Base-by-base conservation (phyloP, 75 land plant genomes). In the Pseudotsuga menziesii region DNA sequence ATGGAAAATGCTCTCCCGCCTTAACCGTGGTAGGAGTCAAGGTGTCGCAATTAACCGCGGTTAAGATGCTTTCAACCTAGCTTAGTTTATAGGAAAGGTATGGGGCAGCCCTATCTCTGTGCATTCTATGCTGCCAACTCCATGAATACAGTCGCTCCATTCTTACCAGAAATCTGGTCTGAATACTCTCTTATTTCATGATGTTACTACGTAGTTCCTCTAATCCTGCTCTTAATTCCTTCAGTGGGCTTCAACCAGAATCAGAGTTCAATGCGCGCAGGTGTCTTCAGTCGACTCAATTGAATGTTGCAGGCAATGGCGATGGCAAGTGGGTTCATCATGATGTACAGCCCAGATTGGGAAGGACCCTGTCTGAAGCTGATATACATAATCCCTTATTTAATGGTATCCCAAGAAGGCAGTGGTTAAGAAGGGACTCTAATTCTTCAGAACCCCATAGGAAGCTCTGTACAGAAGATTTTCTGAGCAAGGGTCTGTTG, bases 151-250 rank as follows among this genome's bases (percentile, higher is more conserved):
- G 44, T n/a, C n/a, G n/a, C n/a, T n/a, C n/a, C n/a, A n/a, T n/a
- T n/a, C n/a, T n/a, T n/a, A n/a, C n/a, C n/a, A n/a, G n/a, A n/a
- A n/a, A n/a, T n/a, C n/a, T n/a, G n/a, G n/a, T n/a, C n/a, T n/a
- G n/a, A n/a, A n/a, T n/a, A n/a, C n/a, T n/a, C n/a, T n/a, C n/a
- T n/a, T 3, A 48, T 9, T n/a, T 13, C 55, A 72, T 23, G 36
- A 87, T 88, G 89, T 82, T 88, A 2, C 83, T 86, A 0, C 76
- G 88, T 72, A 89, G 79, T 61, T 76, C 85, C 3, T 89, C 91
- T 4, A 36, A 82, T 1, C 86, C 86, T 57, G 61, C 82, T 17
- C 73, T 80, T 39, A 79, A 70, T 15, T 83, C 86, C 27, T 61
- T 54, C 71, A 57, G 23, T 27, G 76, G 71, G 0, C 17, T 75